A percentile compares a stretch with the other conserved stretches of the same genome.
phyloP scores from a whole-genome alignment of 78 protist genomes.

The Mastigamoeba balamuthi region DNA sequence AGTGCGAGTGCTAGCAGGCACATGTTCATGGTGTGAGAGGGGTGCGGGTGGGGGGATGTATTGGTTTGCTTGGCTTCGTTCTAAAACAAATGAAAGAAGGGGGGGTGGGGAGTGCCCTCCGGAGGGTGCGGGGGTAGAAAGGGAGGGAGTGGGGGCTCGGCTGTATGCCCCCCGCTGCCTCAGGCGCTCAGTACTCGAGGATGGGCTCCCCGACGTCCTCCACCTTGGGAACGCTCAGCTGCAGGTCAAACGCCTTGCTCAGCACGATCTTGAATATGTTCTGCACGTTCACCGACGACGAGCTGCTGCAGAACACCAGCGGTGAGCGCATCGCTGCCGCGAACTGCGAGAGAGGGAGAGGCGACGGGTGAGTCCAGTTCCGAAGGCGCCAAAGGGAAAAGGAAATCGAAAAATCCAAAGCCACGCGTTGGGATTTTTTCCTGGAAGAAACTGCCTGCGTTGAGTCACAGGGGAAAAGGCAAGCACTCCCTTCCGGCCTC shows the following conservation, averaged over 20 bases:
- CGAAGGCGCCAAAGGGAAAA: no score
- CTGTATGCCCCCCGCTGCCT: no score
- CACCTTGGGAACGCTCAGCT: constrained; percentile 53
- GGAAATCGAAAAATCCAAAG: no score
- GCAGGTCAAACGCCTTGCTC: constrained; percentile 71
- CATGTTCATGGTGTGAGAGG: no score
- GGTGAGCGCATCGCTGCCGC: constrained; percentile 94
- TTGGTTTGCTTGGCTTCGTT: no score
- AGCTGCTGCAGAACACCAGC: constrained; percentile 81
- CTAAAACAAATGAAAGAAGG: no score
- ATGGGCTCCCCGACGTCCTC: constrained; percentile 76
- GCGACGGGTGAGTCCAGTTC: neutral
- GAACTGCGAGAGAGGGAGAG: constrained; percentile 8
- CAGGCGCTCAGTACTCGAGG: constrained; percentile 71
- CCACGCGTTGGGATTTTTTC: neutral
- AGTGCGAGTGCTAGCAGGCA: no score
- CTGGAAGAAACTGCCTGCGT: no score
- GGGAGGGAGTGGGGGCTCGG: no score
- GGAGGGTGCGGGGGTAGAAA: no score
- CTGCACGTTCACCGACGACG: constrained; percentile 74
- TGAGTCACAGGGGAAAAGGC: neutral
- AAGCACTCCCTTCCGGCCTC: neutral
- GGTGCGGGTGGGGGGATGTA: no score
- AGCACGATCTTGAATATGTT: constrained; percentile 84
- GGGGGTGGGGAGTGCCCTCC: no score